These are phyloP conservation scores for Lasiosphaeriaceae sp. DNA, from an alignment of 495 filamentous ascomycete genomes.

Conservation along the genomic window DNA sequence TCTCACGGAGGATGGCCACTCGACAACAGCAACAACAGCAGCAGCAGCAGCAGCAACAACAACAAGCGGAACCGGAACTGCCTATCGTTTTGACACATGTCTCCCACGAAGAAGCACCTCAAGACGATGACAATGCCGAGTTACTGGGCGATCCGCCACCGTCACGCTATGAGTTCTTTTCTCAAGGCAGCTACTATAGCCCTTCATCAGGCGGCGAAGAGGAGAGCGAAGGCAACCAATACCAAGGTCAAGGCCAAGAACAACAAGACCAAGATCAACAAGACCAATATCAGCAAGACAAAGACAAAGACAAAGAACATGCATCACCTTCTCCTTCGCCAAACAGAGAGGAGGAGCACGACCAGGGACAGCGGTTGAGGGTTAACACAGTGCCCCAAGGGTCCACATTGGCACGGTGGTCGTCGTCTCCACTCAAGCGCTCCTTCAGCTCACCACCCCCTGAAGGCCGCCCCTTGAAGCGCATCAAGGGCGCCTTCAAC, in stretches of 20 bases:
- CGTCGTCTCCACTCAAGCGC: slow-evolving; percentile 4
- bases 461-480: slow-evolving; percentile 25
- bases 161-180: slow-evolving; percentile 1
- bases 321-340: not conserved
- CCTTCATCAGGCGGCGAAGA: slow-evolving; percentile 4
- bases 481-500: slow-evolving; percentile 40
- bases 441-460: not conserved
- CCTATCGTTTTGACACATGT: too few relatives aligned
- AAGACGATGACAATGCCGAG: not conserved
- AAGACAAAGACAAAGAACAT: too few relatives aligned
- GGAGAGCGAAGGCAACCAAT: not conserved
- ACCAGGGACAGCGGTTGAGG: too few relatives aligned
- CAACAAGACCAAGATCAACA: too few relatives aligned
- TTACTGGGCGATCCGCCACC: not conserved
- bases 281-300: not conserved
- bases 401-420: not conserved
- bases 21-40: too few relatives aligned
- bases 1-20: not conserved
- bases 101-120: too few relatives aligned
- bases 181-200: slow-evolving; percentile 6
- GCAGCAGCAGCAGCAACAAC: too few relatives aligned
- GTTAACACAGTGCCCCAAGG: not conserved
- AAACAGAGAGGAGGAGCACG: too few relatives aligned
- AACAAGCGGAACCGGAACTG: too few relatives aligned
- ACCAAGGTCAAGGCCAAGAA: not conserved